Evolutionary conservation across 2,329 filamentous ascomycete species (phyloP), one percentile per base, ranked within the genome.

Genomic region (Clonostachys byssicola): DNA sequence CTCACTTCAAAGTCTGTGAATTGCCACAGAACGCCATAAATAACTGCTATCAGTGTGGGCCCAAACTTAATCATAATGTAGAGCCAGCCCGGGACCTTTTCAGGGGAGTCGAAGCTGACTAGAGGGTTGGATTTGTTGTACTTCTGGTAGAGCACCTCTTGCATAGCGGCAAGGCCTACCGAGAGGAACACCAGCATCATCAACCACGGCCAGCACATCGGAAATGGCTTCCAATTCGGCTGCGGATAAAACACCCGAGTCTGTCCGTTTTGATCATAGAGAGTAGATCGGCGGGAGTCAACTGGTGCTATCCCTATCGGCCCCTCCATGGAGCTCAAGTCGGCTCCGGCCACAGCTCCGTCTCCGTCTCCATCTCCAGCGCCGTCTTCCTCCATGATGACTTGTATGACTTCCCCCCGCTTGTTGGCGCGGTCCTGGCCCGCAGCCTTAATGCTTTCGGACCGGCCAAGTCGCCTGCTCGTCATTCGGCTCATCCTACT

Each of bases 151-250:
- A 85, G 54, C 5, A 77, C 55, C 60, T 86, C 83, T 53, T 80
- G 74, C 36, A 64, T 64, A 18, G 67, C 69, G 8, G 73, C 80
- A 23, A 86, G 64, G 1, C 59, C 63, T 6, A 80, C 49, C 0
- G 83, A 84, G 10, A 85, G 50, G 2, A 78, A 12, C 20, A 85
- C 70, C 16, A 86, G 66, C 35, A 69, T 59, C 2, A 66, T 56
- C 4, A 86, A 68, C 54, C 84, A 86, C 1, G 79, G 79, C 72
- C 77, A 79, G 33, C 78, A 71, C 80, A 86, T 86, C 0, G 77
- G 75, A 50, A 83, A 77, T 0, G 83, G 83, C 57, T 81, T 84
- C 83, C 83, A 86, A 60, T 86, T 78, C 3, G 81, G 78, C 49
- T 80, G 77, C 1, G 81, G 81, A 51, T 81, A 84, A 53, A 82